A percentile compares a stretch with the other conserved stretches of the same genome.
Evolutionary conservation across 805 yeast genomes (phyloP).

Genomic region (Metschnikowia proteae): DNA sequence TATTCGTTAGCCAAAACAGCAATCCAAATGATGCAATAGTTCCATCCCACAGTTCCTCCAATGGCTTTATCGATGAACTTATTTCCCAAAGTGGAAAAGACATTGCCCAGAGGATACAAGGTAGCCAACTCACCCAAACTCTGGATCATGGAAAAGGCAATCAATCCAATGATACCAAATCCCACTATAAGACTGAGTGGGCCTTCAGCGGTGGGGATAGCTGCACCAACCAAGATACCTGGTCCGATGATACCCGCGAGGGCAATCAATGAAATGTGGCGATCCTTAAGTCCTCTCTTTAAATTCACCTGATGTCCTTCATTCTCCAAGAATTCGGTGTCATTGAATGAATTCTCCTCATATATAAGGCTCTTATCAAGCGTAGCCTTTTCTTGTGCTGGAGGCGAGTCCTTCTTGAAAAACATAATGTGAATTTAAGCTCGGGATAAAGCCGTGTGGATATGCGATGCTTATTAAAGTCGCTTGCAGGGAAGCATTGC

Average conservation of each 20-base stretch:
- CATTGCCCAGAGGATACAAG: slow-evolving; percentile 47
- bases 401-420: slow-evolving; percentile 1
- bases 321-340: slow-evolving; percentile 8
- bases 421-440: background rate
- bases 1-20: slow-evolving; percentile 55
- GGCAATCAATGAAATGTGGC: slow-evolving; percentile 50
- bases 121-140: slow-evolving; percentile 56
- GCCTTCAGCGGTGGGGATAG: slow-evolving; percentile 45
- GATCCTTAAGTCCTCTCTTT: slow-evolving; percentile 46
- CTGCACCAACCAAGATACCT: slow-evolving; percentile 53
- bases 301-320: slow-evolving; percentile 22
- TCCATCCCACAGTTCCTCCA: slow-evolving; percentile 55
- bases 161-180: slow-evolving; percentile 48
- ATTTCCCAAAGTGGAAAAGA: slow-evolving; percentile 50
- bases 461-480: background rate
- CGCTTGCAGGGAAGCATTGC: background rate
- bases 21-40: slow-evolving; percentile 53
- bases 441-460: background rate
- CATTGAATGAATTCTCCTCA: slow-evolving; percentile 8
- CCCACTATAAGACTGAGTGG: slow-evolving; percentile 54
- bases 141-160: slow-evolving; percentile 54
- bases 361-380: slow-evolving; percentile 4
- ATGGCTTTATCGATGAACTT: slow-evolving; percentile 51
- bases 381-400: background rate
- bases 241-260: slow-evolving; percentile 61